Base-by-base conservation (phyloP, 768 basidiomycete species). In the Lactifluus hygrophoroides region DNA sequence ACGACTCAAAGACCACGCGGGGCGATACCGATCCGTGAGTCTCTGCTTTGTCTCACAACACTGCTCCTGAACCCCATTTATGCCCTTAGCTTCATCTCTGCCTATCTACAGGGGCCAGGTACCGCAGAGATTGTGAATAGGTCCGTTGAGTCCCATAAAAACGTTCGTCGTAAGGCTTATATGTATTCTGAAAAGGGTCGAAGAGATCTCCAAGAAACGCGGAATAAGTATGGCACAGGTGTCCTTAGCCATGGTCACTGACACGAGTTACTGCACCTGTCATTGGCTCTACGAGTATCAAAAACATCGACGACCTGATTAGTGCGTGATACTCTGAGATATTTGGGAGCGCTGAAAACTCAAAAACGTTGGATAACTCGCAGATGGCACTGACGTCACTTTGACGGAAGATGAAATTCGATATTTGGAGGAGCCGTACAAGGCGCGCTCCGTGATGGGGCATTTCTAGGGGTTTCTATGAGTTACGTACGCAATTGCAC, bases 201-300 rank as follows among this genome's bases (percentile, higher is more conserved):
- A 76, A 61, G 72, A 74, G 59, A 58, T 77, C 8, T 72, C 76
- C 11, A 63, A 66, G 38, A 73, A 65, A 59, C 72, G 69, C 49
- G 70, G 70, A 4, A 62, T 70, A 19, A 74, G 66, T 52, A 79
- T 77, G 76, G 74, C 74, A 0, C 74, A 77, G 49, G 65, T 79
- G 51, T 69, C 77, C 4, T 60, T 76, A 38, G 73, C n/a, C 77
- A 13, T 77, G 63, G 63, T 60, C 54, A 4, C 40, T 51, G 48
- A 46, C 53, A 21, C 51, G 53, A 17, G 54, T 52, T 17, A 40
- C 53, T 7, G 53, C 61, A 1, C 61, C 61, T 11, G 23, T 63
- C 28, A 34, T 63, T 42, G 61, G 61, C 8, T 40, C 54, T 23
- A 63, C 61, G 11, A 60, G n/a, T 30, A 16, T 60, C 43, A 43